A percentile compares a stretch with the other conserved stretches of the same genome.
phyloP scores from a whole-genome alignment of 129 eudicot genomes.

The Lonicera japonica region DNA sequence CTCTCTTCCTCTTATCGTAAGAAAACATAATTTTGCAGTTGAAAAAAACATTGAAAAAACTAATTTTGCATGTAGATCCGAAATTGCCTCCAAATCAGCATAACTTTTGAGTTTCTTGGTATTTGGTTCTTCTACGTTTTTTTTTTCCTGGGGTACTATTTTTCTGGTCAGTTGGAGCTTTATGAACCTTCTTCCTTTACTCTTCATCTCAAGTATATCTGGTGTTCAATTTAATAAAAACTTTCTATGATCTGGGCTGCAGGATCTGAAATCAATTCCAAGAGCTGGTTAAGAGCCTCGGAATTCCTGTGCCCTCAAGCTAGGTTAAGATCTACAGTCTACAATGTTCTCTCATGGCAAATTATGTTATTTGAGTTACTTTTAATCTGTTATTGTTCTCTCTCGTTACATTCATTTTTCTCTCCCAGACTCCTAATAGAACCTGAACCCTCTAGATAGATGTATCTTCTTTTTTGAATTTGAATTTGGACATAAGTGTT shows the following conservation, averaged over 20 bases:
- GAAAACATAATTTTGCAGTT: too few relatives aligned
- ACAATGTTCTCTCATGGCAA: conserved; percentile 35
- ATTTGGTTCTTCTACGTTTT: neutral
- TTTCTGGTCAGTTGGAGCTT: neutral
- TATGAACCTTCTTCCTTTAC: neutral
- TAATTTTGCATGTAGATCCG: neutral
- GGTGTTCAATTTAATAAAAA: conserved; percentile 23
- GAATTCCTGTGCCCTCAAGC: conserved; percentile 48
- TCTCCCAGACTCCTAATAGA: conserved; percentile 2
- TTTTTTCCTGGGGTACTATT: neutral
- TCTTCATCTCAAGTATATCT: conserved; percentile 9
- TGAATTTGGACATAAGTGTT: neutral
- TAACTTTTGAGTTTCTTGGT: neutral
- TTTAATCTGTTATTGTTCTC: neutral
- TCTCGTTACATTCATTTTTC: conserved; percentile 4
- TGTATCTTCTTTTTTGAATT: neutral
- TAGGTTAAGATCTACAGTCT: conserved; percentile 67
- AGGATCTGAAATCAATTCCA: conserved; percentile 61
- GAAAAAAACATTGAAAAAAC: too few relatives aligned
- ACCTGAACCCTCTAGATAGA: neutral
- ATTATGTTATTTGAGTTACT: conserved; percentile 10
- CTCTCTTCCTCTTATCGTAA: too few relatives aligned
- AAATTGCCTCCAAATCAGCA: neutral
- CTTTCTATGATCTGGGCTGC: conserved; percentile 81
- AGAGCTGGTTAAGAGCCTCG: conserved; percentile 89